These are phyloP conservation scores for Pyrenula massariospora DNA, from an alignment of 495 filamentous ascomycete species.

Conservation along the genomic window DNA sequence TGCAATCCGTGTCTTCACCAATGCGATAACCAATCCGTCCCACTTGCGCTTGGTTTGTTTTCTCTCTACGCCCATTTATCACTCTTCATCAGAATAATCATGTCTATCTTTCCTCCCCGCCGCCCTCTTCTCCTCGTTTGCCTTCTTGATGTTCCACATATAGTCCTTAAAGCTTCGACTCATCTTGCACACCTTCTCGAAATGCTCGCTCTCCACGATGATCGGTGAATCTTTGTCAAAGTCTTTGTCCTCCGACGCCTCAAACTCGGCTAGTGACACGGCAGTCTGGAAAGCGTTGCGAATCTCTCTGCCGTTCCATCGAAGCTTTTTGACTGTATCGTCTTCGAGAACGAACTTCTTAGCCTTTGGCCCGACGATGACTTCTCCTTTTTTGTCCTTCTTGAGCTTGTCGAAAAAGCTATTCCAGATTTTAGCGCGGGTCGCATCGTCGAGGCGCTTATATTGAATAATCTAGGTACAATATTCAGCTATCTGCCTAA, in stretches of 20 bases:
- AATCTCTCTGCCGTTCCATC: slow-evolving; percentile 17
- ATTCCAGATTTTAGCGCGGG: not conserved
- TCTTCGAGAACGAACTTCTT: slow-evolving; percentile 19
- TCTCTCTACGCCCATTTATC: no score
- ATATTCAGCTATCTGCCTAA: no score
- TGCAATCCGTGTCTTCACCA: no score
- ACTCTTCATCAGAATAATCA: not conserved
- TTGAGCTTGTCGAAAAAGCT: not conserved
- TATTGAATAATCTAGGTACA: not conserved
- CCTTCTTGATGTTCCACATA: not conserved
- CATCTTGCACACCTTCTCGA: not conserved
- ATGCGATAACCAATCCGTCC: no score
- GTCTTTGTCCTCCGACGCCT: not conserved
- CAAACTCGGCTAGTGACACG: slow-evolving; percentile 6
- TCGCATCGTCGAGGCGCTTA: not conserved
- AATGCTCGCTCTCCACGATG: not conserved
- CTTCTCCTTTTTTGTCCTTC: not conserved
- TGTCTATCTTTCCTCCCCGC: not conserved
- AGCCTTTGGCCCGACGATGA: slow-evolving; percentile 20
- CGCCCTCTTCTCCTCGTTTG: not conserved
- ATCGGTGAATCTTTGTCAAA: not conserved
- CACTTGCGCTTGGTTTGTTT: no score
- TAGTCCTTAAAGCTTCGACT: not conserved
- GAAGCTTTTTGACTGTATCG: slow-evolving; percentile 25
- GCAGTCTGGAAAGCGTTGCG: slow-evolving; percentile 22